Percentiles rank a stretch among this genome's conserved stretches.
Conservation (phyloP, 371 early-diverging fungal species). For the Actinomortierella wolfii region DNA sequence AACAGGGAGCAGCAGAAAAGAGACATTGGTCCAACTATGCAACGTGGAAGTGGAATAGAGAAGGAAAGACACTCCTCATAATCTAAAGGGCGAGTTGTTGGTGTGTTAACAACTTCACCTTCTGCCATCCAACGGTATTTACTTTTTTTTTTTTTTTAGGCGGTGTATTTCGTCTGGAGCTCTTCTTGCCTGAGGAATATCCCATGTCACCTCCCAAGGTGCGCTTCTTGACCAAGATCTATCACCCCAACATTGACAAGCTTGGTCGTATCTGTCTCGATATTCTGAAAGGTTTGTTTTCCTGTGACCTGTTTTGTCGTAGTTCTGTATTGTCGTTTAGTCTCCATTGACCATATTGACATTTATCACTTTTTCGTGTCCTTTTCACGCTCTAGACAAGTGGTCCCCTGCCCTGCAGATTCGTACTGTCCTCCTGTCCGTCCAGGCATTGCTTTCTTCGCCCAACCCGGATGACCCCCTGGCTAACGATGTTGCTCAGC, state of each 20-base stretch:
- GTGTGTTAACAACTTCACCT: background rate
- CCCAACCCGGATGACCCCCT: conserved; percentile 99
- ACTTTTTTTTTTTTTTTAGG: conserved; percentile 56
- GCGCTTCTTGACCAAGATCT: conserved; percentile 97
- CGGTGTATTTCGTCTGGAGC: conserved; percentile 95
- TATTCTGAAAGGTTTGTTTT: conserved; percentile 89
- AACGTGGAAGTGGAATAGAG: too few relatives aligned
- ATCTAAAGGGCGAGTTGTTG: too few relatives aligned
- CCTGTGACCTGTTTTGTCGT: too few relatives aligned
- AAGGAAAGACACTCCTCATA: too few relatives aligned
- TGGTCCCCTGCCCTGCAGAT: conserved; percentile 99
- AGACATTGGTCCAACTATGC: too few relatives aligned
- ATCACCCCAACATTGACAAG: conserved; percentile 99
- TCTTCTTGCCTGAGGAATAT: conserved; percentile 97
- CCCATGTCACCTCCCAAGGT: conserved; percentile 99
- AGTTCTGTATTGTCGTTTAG: background rate
- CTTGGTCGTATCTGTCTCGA: conserved; percentile 99
- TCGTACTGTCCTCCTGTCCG: conserved; percentile 95
- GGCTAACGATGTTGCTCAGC: conserved; percentile 98
- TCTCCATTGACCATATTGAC: background rate
- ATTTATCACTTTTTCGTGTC: background rate
- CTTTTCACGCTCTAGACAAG: conserved; percentile 72
- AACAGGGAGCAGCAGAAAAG: too few relatives aligned
- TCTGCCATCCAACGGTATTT: too few relatives aligned
- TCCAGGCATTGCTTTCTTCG: conserved; percentile 98